Evolutionary conservation across 2,329 filamentous ascomycete genomes (phyloP).

Genomic region (Colletotrichum australisinense): DNA sequence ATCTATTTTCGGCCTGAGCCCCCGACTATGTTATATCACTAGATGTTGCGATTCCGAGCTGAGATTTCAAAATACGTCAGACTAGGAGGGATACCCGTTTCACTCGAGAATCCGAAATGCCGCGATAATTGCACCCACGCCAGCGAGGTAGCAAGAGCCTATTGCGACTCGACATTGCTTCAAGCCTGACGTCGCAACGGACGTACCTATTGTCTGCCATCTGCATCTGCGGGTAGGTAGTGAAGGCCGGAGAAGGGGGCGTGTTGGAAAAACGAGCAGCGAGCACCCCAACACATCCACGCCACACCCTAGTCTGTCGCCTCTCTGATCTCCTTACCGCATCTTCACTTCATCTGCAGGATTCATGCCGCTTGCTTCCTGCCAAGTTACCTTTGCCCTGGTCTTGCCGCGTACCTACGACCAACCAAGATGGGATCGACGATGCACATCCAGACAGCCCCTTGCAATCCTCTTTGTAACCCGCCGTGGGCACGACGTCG

Average conservation of each 20-base stretch:
- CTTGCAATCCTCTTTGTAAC: not conserved
- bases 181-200: not conserved
- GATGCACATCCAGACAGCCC: constrained; percentile 14
- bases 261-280: not conserved
- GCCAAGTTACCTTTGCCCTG: constrained; percentile 20
- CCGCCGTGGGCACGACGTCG: not conserved
- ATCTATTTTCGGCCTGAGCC: not conserved
- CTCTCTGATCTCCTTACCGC: constrained; percentile 34
- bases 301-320: constrained; percentile 18
- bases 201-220: not conserved
- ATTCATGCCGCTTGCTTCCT: constrained; percentile 27
- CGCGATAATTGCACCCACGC: not conserved
- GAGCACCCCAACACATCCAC: not conserved
- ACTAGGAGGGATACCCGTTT: not conserved
- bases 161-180: not conserved
- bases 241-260: not conserved
- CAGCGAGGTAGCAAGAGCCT: not conserved
- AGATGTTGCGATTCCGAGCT: not conserved
- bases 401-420: constrained; percentile 1
- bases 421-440: constrained; percentile 33
- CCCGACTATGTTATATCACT: not conserved
- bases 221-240: not conserved
- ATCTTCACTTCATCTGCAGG: constrained; percentile 32
- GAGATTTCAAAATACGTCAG: not conserved
- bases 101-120: not conserved